Base-by-base conservation (phyloP, 2,329 filamentous ascomycete genomes). In the Eutypa lata region DNA sequence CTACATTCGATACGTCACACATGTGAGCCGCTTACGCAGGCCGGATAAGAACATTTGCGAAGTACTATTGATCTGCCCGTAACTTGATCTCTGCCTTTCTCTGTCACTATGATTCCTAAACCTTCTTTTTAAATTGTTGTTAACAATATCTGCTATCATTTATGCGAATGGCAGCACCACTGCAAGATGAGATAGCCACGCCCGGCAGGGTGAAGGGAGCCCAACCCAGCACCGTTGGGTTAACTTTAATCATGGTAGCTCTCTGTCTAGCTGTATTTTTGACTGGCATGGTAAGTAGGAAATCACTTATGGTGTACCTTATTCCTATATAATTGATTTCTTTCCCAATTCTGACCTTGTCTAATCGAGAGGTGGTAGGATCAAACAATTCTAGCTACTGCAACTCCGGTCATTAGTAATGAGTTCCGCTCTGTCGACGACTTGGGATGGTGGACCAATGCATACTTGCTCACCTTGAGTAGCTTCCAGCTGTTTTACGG, bases 401-500 rank as follows among this genome's bases (percentile, higher is more conserved):
- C 67, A 13, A 67, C 67, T 18, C 63, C 65, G 1, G 62, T 62
- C 40, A 67, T 69, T 33, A 67, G 63, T 22, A 58, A 67, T 53
- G 57, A 66, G 18, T 66, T 70, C 60, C 61, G 68, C 28, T 61
- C 70, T 18, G 60, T 73, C 0, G 60, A 65, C 13, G 72, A 75
- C 52, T 66, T 76, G 22, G 71, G 68, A 43, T 76, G 73, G 73
- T 75, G 74, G 50, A 70, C 71, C 1, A 69, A 67, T 51, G 67
- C 66, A 24, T 69, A 71, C 52, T 56, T 68, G 53, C 63, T 72
- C 53, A 69, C 67, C 43, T 53, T 66, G 43, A 58, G 65, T 52
- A 64, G 67, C 3, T 66, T 70, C 40, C 68, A 69, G 45, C 59
- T 63, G 5, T 60, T 61, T 46, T 65, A 62, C 50, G 62, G 62